Evolutionary conservation across 2,329 filamentous ascomycete genomes (phyloP), one percentile per base, ranked within the genome.

Genomic region (Ophiostoma sp.): DNA sequence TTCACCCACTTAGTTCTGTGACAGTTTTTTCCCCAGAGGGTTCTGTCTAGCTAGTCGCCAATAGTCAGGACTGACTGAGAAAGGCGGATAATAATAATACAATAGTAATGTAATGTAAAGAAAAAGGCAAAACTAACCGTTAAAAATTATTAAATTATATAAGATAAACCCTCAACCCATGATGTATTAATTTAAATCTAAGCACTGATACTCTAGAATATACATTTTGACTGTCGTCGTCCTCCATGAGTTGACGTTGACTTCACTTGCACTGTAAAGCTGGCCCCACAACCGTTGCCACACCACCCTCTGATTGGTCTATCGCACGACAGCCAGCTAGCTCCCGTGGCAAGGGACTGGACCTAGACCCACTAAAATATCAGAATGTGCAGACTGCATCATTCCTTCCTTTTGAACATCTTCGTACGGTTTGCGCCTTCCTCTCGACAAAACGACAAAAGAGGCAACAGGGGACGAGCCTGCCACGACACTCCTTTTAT

Each of bases 361-460:
- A 25, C 52, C 36, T 15, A 22, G 70, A 57, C 63, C 71, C 71
- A 72, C 71, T 69, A 68, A 72, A 72, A 69, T 8, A 39, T 72
- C 63, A 68, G 63, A 72, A 68, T 72, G 63, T 69, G 61, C 70
- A 66, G 36, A n/a, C 39, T 48, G 19, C 28, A 66, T 39, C 50
- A 75, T 75, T 83, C 71, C 33, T 73, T 50, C 64, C 63, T 45
- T 28, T 28, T 28, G 12, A 42, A 64, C 59, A 2, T 25, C 36
- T 42, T n/a, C 9, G n/a, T 5, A 42, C 59, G 33, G 22, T 25
- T 64, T 4, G 61, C 12, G n/a, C 12, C 61, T 66, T 45, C 61
- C 59, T 48, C 61, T 45, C 61, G n/a, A 42, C 36, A 66, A 7
- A 19, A 8, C n/a, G n/a, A 64, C 36, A 66, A 22, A 45, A 17